Evolutionary conservation across 208 protist genomes (phyloP), one percentile per base, ranked within the genome.

Genomic region (Acanthamoeba triangularis): DNA sequence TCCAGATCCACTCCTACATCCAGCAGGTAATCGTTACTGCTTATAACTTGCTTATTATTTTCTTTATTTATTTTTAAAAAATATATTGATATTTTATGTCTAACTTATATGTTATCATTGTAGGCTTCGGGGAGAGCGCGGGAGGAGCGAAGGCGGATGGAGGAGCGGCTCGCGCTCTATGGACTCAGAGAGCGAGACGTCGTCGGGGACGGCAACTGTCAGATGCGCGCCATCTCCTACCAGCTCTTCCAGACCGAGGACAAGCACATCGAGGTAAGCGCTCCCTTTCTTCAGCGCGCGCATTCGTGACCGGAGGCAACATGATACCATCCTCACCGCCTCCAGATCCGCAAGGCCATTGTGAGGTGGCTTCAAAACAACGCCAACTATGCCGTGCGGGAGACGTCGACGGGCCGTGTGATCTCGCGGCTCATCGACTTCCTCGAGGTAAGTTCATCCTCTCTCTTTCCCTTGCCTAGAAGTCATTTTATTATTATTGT

Each of bases 151-250:
- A 30, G 28, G n/a, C 82, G 82, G 49, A 94, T 94, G 88, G 47
- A 94, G 10, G 67, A 94, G 65, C 59, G 88, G n/a, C 65, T 94
- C 11, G 61, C 20, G 28, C 65, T 80, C 88, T 80, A 82, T 18
- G 63, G 88, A 3, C 67, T 94, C 14, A 10, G 30, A 37, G 88
- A 94, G 44, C 59, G 67, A 1, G 56, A 72, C 23, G 49, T 94
- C 20, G 65, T 78, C 18, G 88, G 88, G 6, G 88, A 94, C 49
- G 88, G 88, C 37, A 94, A 94, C 41, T 94, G 88, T 18, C 88
- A 94, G 52, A 94, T 94, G 88, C 35, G 88, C 6, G 88, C 88
- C 41, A 74, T 94, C 52, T 72, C 67, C 35, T 49, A 80, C 47
- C 88, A 94, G 63, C 67, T 94, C 28, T 94, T 30, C 25, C 10